Percentiles rank a stretch among this genome's conserved stretches.
phyloP scores from a whole-genome alignment of 1,284 basidiomycete species.

The Puccinia hordei region DNA sequence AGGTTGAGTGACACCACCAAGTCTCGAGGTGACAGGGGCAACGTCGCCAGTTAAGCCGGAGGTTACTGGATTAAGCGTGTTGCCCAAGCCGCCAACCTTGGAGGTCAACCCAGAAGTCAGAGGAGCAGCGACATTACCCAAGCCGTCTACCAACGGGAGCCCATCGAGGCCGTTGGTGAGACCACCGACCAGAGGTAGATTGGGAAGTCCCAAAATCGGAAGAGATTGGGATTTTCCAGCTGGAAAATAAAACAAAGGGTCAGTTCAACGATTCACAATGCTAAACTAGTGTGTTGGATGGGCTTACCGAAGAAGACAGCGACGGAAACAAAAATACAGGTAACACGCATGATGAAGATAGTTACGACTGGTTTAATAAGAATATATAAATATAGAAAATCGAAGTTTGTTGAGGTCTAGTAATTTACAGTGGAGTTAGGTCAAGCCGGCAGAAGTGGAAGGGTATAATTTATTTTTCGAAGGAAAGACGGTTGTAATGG shows the following conservation, averaged over 20 bases:
- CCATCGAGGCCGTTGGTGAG: not conserved
- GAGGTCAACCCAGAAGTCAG: not conserved
- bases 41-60: not conserved
- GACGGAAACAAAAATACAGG: conserved; percentile 20
- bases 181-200: not conserved
- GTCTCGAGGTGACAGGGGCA: not conserved
- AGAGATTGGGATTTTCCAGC: not conserved
- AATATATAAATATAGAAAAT: not conserved
- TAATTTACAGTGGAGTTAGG: not conserved
- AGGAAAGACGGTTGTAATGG: not conserved
- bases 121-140: not conserved
- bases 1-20: not conserved
- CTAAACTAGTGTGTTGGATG: not conserved
- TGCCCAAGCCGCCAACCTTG: not conserved
- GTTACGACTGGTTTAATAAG: conserved; percentile 4
- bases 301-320: conserved; percentile 8
- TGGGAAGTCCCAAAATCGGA: not conserved
- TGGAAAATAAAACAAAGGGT: not conserved
- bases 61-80: not conserved
- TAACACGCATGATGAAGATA: conserved; percentile 12
- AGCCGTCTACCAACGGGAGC: not conserved
- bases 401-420: not conserved
- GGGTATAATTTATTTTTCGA: not conserved
- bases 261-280: not conserved
- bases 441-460: not conserved